Evolutionary conservation across 805 yeast species (phyloP).

Genomic region (Cyberlindnera xishuangbannaensis): DNA sequence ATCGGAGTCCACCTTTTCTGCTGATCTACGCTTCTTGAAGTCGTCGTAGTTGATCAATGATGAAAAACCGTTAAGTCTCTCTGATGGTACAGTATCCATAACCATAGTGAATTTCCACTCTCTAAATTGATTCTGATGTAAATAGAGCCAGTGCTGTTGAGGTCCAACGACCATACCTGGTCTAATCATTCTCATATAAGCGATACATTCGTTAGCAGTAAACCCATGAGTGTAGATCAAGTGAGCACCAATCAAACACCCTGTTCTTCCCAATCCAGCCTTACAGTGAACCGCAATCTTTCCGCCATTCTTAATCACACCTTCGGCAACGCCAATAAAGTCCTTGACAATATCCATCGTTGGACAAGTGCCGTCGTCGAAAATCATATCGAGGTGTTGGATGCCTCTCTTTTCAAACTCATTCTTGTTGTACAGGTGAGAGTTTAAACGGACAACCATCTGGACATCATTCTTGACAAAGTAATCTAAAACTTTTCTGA

Average conservation of each 20-base stretch:
- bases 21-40: conserved; percentile 46
- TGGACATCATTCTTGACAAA: conserved; percentile 71
- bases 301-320: conserved; percentile 78
- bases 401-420: conserved; percentile 83
- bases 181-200: conserved; percentile 90
- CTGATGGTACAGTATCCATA: conserved; percentile 61
- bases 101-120: conserved; percentile 95
- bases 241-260: conserved; percentile 96
- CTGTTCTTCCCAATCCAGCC: conserved; percentile 97
- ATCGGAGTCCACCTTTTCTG: conserved; percentile 13
- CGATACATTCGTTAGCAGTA: conserved; percentile 95
- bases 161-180: conserved; percentile 99
- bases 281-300: conserved; percentile 98
- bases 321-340: conserved; percentile 92
- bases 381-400: conserved; percentile 90
- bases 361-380: conserved; percentile 98
- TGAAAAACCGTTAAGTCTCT: conserved; percentile 59
- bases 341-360: conserved; percentile 88
- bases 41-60: conserved; percentile 59
- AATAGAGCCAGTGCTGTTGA: conserved; percentile 96
- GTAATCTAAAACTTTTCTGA: conserved; percentile 73
- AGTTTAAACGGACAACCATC: conserved; percentile 86
- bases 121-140: conserved; percentile 92
- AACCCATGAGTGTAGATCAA: conserved; percentile 93
- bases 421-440: conserved; percentile 79